Percentiles rank a stretch among this genome's conserved stretches.
phyloP scores from a whole-genome alignment of 495 filamentous ascomycete species.

The Aspergillus coremiiformis region DNA sequence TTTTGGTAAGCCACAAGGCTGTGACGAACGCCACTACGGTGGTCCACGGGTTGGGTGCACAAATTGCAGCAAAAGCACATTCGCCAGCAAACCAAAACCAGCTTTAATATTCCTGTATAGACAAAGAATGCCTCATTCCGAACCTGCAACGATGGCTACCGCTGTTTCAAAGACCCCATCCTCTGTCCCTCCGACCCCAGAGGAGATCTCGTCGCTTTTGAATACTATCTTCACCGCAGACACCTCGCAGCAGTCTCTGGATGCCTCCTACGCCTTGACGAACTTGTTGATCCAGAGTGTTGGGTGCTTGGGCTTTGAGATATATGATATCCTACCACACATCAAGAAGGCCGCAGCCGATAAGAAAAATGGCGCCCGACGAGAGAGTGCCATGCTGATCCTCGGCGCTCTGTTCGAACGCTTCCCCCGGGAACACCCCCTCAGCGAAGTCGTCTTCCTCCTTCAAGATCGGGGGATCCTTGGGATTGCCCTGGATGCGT shows the following conservation, averaged over 20 bases:
- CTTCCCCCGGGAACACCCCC: slow-evolving; percentile 66
- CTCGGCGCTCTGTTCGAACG: slow-evolving; percentile 89
- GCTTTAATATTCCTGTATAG: background rate
- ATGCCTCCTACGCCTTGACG: slow-evolving; percentile 76
- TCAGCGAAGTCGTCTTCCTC: slow-evolving; percentile 75
- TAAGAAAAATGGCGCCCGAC: slow-evolving; percentile 82
- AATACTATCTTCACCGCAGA: slow-evolving; percentile 70
- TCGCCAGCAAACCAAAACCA: background rate
- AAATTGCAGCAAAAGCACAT: background rate
- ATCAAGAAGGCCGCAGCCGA: slow-evolving; percentile 83
- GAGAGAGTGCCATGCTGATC: slow-evolving; percentile 92
- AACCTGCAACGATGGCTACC: slow-evolving; percentile 51
- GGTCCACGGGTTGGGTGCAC: background rate
- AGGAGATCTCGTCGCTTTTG: slow-evolving; percentile 67
- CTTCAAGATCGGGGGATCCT: slow-evolving; percentile 71
- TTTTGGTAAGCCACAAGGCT: background rate
- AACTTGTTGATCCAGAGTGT: slow-evolving; percentile 71
- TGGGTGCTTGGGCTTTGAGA: slow-evolving; percentile 64
- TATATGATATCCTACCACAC: slow-evolving; percentile 61
- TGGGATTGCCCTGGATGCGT: slow-evolving; percentile 65
- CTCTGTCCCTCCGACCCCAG: slow-evolving; percentile 52
- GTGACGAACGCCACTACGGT: background rate
- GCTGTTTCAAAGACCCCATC: slow-evolving; percentile 50
- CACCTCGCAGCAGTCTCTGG: slow-evolving; percentile 78
- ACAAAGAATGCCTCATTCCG: slow-evolving; percentile 59